These are phyloP conservation scores for Eucalyptus melliodora DNA, from an alignment of 345 rosid genomes.

Conservation along the genomic window DNA sequence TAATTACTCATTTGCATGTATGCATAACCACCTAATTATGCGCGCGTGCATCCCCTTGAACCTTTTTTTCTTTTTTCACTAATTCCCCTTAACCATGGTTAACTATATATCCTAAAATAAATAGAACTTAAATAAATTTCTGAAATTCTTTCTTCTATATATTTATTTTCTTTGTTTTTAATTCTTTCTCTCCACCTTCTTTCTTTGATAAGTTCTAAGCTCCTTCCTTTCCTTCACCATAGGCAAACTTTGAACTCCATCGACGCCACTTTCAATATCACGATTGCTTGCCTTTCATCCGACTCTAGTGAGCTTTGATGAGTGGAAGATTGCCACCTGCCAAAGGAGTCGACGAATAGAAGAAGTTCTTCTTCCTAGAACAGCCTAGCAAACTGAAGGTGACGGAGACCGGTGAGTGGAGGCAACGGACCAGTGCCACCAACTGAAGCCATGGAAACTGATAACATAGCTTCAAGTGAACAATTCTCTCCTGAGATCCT, in stretches of 20 bases:
- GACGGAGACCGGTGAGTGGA: not conserved
- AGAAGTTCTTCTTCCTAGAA: not conserved
- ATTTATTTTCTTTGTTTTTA: not conserved
- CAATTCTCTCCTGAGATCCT: not conserved
- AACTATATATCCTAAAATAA: not conserved
- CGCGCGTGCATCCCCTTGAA: no score
- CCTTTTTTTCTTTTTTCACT: not conserved
- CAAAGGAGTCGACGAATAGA: not conserved
- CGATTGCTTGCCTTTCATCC: not conserved
- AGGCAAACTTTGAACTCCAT: not conserved
- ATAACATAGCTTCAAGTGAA: not conserved
- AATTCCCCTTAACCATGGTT: not conserved
- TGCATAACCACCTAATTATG: not conserved
- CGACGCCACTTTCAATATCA: not conserved
- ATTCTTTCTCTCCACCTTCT: not conserved
- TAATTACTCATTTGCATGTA: not conserved
- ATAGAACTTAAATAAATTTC: not conserved
- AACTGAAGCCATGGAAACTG: not conserved
- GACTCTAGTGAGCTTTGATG: not conserved
- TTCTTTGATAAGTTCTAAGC: not conserved
- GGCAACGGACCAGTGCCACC: not conserved
- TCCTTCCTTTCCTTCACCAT: not conserved
- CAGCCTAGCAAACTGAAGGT: not conserved
- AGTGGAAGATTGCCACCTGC: not conserved
- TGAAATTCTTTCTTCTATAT: not conserved